Evolutionary conservation across 371 early-diverging fungal genomes (phyloP).

Genomic region (Mucor sp.): DNA sequence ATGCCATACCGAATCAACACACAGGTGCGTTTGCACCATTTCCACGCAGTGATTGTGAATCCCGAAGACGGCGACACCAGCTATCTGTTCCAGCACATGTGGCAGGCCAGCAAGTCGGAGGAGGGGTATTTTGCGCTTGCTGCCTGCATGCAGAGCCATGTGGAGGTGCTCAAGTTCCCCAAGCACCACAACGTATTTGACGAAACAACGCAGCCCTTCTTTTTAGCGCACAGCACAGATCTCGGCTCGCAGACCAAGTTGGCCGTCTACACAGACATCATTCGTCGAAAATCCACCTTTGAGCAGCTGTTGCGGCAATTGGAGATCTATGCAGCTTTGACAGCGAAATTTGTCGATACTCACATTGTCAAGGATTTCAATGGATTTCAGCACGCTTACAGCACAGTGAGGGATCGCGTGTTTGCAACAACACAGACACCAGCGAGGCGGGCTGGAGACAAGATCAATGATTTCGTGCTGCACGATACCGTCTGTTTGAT

Average conservation of each 20-base stretch:
- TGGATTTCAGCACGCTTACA: neutral
- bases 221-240: neutral
- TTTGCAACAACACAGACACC: neutral
- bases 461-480: neutral
- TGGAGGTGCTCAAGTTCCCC: constrained; percentile 5
- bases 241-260: neutral
- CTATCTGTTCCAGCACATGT: neutral
- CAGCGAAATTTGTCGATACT: neutral
- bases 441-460: neutral
- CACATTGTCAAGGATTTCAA: neutral
- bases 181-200: neutral
- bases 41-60: constrained; percentile 14
- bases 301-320: constrained; percentile 10
- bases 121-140: constrained; percentile 6
- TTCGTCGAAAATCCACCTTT: neutral
- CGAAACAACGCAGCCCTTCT: neutral
- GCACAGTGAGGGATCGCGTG: neutral
- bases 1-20: constrained; percentile 28
- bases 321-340: constrained; percentile 19
- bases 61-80: neutral
- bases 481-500: neutral
- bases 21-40: constrained; percentile 14
- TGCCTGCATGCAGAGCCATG: constrained; percentile 21
- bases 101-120: neutral
- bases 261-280: neutral